phyloP scores from a whole-genome alignment of 2,329 filamentous ascomycete genomes.

The Sporothrix humicola region DNA sequence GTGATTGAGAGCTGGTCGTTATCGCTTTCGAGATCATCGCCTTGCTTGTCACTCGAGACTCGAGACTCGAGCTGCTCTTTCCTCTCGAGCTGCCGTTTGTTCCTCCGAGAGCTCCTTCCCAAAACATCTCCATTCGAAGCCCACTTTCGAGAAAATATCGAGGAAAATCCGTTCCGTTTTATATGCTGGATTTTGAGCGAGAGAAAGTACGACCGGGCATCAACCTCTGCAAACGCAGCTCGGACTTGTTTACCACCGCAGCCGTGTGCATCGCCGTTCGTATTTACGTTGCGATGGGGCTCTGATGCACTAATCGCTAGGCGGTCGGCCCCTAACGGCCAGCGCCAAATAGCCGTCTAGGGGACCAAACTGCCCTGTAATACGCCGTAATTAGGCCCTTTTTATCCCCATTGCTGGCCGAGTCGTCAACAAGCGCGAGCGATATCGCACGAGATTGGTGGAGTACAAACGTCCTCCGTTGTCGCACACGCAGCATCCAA shows the following conservation, averaged over 20 bases:
- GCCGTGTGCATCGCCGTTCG: slow-evolving; percentile 27
- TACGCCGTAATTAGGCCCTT: too few species aligned
- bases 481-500: slow-evolving; percentile 28
- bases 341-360: neutral
- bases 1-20: neutral
- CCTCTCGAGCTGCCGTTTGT: too few species aligned
- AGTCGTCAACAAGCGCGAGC: slow-evolving; percentile 19
- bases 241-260: slow-evolving; percentile 21
- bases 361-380: neutral
- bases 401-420: too few species aligned
- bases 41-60: neutral
- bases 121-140: neutral
- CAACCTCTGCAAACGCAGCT: neutral
- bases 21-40: neutral
- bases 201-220: slow-evolving; percentile 14
- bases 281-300: slow-evolving; percentile 27
- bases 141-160: neutral
- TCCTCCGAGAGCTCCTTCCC: neutral
- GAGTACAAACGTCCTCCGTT: slow-evolving; percentile 32
- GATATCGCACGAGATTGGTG: slow-evolving; percentile 36
- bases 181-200: slow-evolving; percentile 15
- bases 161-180: slow-evolving; percentile 15
- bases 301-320: slow-evolving; percentile 15
- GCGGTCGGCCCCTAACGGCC: neutral
- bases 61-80: too few species aligned